Percentiles rank a stretch among this genome's conserved stretches.
Evolutionary conservation across 208 protist genomes (phyloP).

Genomic region (Leishmania arabica): DNA sequence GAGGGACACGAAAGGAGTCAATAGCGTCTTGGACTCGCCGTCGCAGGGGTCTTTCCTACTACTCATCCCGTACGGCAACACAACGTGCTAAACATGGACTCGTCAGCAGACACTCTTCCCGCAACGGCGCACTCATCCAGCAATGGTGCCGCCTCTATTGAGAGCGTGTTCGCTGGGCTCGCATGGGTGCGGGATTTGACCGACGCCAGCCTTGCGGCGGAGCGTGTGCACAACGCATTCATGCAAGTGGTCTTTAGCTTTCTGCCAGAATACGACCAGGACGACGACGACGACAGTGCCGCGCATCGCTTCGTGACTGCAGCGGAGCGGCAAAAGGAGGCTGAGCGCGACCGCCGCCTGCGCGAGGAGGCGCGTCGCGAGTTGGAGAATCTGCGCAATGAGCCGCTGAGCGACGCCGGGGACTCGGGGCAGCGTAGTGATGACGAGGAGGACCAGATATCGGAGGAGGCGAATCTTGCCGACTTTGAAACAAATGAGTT

Average conservation of each 20-base stretch:
- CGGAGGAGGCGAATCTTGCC: slow-evolving; percentile 35
- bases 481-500: slow-evolving; percentile 58
- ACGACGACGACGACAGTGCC: slow-evolving; percentile 9
- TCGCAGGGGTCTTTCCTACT: neutral
- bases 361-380: slow-evolving; percentile 55
- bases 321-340: slow-evolving; percentile 58
- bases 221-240: slow-evolving; percentile 74
- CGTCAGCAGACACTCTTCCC: neutral
- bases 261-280: slow-evolving; percentile 23
- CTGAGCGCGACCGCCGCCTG: slow-evolving; percentile 43
- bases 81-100: slow-evolving; percentile 5
- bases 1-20: neutral
- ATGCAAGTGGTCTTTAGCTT: slow-evolving; percentile 73
- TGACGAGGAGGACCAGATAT: slow-evolving; percentile 22
- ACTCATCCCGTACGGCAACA: neutral
- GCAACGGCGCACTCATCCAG: neutral
- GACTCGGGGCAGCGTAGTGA: slow-evolving; percentile 8
- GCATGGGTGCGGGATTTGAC: slow-evolving; percentile 70
- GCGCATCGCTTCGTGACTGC: slow-evolving; percentile 47
- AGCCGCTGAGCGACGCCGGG: slow-evolving; percentile 25
- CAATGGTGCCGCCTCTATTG: slow-evolving; percentile 33
- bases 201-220: slow-evolving; percentile 61
- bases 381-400: slow-evolving; percentile 51
- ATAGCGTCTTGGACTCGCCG: neutral
- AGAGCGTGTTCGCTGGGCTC: slow-evolving; percentile 55